Conservation (phyloP, 2,329 filamentous ascomycete species). For the Ambrosiella cleistominuta region DNA sequence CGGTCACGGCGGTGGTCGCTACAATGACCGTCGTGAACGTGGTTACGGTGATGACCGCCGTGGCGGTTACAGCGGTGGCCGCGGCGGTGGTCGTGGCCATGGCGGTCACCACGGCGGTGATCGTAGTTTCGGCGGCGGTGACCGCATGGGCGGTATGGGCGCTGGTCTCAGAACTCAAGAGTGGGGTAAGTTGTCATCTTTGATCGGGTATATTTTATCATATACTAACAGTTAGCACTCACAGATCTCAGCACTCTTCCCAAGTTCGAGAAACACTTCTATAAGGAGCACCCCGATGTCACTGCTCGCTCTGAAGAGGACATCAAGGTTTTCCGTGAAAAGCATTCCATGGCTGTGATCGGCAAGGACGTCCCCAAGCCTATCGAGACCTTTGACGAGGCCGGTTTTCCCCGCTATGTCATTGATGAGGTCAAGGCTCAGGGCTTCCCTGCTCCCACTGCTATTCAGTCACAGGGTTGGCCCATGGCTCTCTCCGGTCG, state of each 20-base stretch:
- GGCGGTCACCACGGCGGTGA: slow-evolving; percentile 17
- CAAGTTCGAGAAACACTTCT: slow-evolving; percentile 99
- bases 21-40: slow-evolving; percentile 23
- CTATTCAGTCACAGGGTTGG: slow-evolving; percentile 94
- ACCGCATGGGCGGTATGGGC: slow-evolving; percentile 87
- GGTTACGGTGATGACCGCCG: slow-evolving; percentile 18
- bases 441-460: slow-evolving; percentile 77
- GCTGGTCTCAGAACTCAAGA: slow-evolving; percentile 70
- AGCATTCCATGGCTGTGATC: slow-evolving; percentile 68
- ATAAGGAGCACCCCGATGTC: slow-evolving; percentile 83
- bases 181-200: slow-evolving; percentile 50
- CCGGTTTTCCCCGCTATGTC: slow-evolving; percentile 89
- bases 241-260: slow-evolving; percentile 61
- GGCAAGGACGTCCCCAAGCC: slow-evolving; percentile 76
- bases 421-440: slow-evolving; percentile 98
- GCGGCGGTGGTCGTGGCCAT: slow-evolving; percentile 22
- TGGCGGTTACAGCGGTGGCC: slow-evolving; percentile 27
- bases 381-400: slow-evolving; percentile 93
- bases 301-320: slow-evolving; percentile 56
- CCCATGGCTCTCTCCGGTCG: slow-evolving; percentile 97
- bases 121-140: slow-evolving; percentile 52
- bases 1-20: slow-evolving; percentile 19
- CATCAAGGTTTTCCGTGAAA: slow-evolving; percentile 72
- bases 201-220: slow-evolving; percentile 15
- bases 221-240: slow-evolving; percentile 12